These are phyloP conservation scores for Coemansia sp. DNA, from an alignment of 192 early-diverging fungal genomes.

Conservation along the genomic window DNA sequence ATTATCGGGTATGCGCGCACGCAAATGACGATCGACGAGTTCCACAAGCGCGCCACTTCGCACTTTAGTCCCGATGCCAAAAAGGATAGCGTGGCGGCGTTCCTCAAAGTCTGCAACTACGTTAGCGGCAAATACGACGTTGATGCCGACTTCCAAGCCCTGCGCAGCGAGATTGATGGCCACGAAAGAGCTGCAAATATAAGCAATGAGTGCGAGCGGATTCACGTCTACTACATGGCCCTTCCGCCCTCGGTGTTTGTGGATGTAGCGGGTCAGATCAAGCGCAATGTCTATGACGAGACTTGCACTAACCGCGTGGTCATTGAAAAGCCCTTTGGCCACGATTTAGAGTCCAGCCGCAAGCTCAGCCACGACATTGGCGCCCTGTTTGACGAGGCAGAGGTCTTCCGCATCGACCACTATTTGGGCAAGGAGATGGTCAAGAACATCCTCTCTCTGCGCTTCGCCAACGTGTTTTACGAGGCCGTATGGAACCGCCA, in stretches of 20 bases:
- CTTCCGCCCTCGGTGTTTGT: constrained; percentile 93
- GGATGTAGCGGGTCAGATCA: constrained; percentile 73
- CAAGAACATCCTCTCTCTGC: constrained; percentile 89
- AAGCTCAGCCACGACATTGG: constrained; percentile 69
- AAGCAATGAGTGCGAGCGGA: constrained; percentile 30
- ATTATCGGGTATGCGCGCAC: constrained; percentile 95
- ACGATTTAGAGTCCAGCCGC: constrained; percentile 77
- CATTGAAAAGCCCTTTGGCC: constrained; percentile 97
- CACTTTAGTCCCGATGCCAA: constrained; percentile 48
- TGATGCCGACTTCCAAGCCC: constrained; percentile 64
- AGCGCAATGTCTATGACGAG: constrained; percentile 65
- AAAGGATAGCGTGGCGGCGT: constrained; percentile 55
- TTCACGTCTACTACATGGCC: constrained; percentile 88
- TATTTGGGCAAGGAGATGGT: constrained; percentile 99
- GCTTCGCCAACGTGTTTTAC: constrained; percentile 92
- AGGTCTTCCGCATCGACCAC: constrained; percentile 97
- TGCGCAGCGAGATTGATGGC: constrained; percentile 63
- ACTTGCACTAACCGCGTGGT: constrained; percentile 76
- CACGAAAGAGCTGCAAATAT: constrained; percentile 54
- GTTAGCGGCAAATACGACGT: constrained; percentile 85
- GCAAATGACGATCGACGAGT: constrained; percentile 73
- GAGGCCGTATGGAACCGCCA: constrained; percentile 86
- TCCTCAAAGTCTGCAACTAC: constrained; percentile 76
- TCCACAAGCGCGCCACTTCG: constrained; percentile 70
- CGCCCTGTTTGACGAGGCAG: constrained; percentile 77